Conservation (phyloP, 495 filamentous ascomycete species). For the Podospora didyma region DNA sequence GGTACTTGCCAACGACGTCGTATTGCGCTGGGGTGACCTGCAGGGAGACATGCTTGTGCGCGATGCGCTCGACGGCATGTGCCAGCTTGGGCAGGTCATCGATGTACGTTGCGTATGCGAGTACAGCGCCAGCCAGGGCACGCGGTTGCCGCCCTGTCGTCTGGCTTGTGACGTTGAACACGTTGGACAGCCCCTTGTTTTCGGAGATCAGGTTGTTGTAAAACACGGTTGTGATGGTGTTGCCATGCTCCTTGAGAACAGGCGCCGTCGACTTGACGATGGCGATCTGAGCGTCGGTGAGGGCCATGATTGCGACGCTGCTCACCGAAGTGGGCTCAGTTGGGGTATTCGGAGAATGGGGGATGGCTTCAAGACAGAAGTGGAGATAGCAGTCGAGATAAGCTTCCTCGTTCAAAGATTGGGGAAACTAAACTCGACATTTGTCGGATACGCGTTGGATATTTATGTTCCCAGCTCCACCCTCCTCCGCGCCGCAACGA, state of each 20-base stretch:
- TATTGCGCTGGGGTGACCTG: slow-evolving; percentile 66
- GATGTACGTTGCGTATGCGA: slow-evolving; percentile 67
- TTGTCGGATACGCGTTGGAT: too few species aligned
- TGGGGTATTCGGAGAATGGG: too few species aligned
- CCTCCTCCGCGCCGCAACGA: too few species aligned
- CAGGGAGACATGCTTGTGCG: slow-evolving; percentile 70
- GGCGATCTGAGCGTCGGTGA: slow-evolving; percentile 41
- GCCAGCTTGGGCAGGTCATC: slow-evolving; percentile 61
- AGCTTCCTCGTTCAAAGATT: too few species aligned
- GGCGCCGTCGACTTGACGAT: slow-evolving; percentile 59
- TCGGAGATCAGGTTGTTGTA: slow-evolving; percentile 63
- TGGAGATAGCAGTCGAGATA: too few species aligned
- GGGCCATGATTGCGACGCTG: slow-evolving; percentile 17
- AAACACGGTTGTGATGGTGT: slow-evolving; percentile 61
- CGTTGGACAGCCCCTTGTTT: slow-evolving; percentile 56
- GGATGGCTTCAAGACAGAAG: too few species aligned
- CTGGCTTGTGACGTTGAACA: slow-evolving; percentile 69
- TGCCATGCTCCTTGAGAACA: slow-evolving; percentile 62
- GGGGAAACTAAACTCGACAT: too few species aligned
- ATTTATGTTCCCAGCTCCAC: too few species aligned
- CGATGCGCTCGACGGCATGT: slow-evolving; percentile 66
- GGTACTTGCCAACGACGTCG: slow-evolving; percentile 61
- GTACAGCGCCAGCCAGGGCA: slow-evolving; percentile 62
- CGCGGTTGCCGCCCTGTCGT: slow-evolving; percentile 58
- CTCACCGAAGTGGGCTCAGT: too few species aligned